Base-by-base conservation (phyloP, 495 filamentous ascomycete species). In the Tuber magnatum region DNA sequence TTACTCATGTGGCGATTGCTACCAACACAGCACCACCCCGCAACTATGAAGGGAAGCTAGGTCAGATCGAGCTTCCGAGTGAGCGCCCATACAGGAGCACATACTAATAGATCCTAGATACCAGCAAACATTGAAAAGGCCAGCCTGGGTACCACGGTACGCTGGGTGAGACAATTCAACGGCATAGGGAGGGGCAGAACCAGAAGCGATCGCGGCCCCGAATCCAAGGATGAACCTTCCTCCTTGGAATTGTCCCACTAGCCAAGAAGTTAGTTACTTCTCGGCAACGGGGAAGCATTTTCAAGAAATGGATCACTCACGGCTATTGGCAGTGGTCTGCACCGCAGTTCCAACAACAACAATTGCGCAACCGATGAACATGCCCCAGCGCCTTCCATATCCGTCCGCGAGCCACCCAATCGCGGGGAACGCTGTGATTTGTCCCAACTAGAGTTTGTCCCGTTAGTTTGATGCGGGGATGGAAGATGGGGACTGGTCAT, bases 51-150 rank as follows among this genome's bases (percentile, higher is more conserved):
- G 24, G 1, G 10, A 48, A 73, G 44, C 22, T 2, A 10, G 28
- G 1, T 38, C 2, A 9, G 41, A 24, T n/a, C 40, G 20, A 20
- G 28, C 2, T 39, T 42, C 22, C 7, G 22, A 71, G 18, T 3
- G 35, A 61, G 51, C n/a, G 51, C n/a, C 32, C 12, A 6, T 32
- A 10, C 16, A 28, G 4, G 46, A 51, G 35, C 3, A 2, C 69
- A 20, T 81, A 75, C 86, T 72, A 68, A 83, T 85, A 70, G 87
- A 85, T 42, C 88, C 88, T 16, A 88, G 83, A 80, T 90, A 89
- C 86, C 87, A 91, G 76, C 87, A 85, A 81, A 87, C 87, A 83
- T 92, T 91, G 82, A 90, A 92, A 48, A 91, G 87, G 61, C 83
- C 56, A 86, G 87, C 71, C 86, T 90, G 82, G 89, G 87, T 79